phyloP scores from a whole-genome alignment of 2,329 filamentous ascomycete species.

The Dendryphion nanum region DNA sequence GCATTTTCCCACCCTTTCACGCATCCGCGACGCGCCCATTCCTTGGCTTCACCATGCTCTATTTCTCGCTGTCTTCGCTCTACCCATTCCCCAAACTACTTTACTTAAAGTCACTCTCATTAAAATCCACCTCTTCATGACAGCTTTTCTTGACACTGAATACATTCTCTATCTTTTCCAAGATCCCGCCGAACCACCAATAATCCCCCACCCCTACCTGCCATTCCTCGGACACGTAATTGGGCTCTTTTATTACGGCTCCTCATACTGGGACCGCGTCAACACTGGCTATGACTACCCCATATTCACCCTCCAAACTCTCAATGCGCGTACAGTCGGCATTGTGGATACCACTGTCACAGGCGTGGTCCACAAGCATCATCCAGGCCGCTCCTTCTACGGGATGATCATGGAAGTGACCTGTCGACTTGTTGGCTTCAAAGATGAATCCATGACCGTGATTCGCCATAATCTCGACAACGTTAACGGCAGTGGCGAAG shows the following conservation, averaged over 20 bases:
- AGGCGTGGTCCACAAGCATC: constrained; percentile 36
- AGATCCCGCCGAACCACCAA: constrained; percentile 39
- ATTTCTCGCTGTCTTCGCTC: background rate
- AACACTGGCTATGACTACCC: constrained; percentile 27
- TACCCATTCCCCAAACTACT: background rate
- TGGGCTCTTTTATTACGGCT: constrained; percentile 35
- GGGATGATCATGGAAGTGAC: constrained; percentile 42
- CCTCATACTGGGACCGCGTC: constrained; percentile 36
- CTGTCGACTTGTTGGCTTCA: constrained; percentile 35
- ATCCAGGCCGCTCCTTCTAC: constrained; percentile 43
- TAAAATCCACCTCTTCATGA: background rate
- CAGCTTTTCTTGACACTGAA: constrained; percentile 4
- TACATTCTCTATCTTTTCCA: constrained; percentile 8
- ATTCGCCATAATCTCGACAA: constrained; percentile 24
- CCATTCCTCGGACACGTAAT: constrained; percentile 48
- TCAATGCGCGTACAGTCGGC: constrained; percentile 43
- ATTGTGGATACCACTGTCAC: constrained; percentile 42
- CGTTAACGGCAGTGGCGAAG: constrained; percentile 14
- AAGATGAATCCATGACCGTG: constrained; percentile 11
- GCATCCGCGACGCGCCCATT: too few species aligned
- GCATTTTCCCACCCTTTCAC: too few species aligned
- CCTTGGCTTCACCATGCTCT: background rate
- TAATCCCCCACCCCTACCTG: constrained; percentile 38
- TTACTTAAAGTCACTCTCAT: background rate
- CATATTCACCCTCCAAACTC: constrained; percentile 45